These are phyloP conservation scores for Podosphaera fusca DNA, from an alignment of 2,329 filamentous ascomycete species.

Conservation along the genomic window DNA sequence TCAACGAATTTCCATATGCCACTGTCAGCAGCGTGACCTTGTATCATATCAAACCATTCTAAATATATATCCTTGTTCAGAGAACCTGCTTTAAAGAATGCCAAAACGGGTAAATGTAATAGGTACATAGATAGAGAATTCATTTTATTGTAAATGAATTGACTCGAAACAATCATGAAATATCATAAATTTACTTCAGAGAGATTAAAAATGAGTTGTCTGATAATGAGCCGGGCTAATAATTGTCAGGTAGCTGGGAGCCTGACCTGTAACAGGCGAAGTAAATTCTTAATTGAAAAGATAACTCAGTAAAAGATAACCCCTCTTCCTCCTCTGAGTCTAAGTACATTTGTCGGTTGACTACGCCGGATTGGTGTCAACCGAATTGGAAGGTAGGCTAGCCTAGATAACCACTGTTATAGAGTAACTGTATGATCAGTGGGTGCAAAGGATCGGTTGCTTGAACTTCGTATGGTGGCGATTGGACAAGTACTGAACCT, in stretches of 20 bases:
- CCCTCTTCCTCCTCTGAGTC: no score
- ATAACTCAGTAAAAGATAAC: no score
- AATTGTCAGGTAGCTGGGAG: neutral
- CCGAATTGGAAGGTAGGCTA: no score
- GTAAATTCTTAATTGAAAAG: no score
- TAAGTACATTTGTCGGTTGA: no score
- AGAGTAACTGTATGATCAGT: no score
- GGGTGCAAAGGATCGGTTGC: no score
- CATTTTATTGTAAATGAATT: neutral
- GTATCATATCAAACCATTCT: conserved; percentile 1
- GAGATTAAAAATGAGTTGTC: neutral
- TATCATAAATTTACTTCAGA: neutral
- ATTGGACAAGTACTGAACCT: no score
- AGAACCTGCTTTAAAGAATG: neutral
- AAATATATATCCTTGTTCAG: neutral
- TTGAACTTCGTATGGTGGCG: no score
- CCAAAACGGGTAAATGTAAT: neutral
- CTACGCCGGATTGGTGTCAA: no score
- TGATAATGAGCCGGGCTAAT: neutral
- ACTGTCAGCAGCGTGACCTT: neutral
- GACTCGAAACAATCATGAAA: neutral
- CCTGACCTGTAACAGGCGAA: no score
- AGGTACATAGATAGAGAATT: neutral
- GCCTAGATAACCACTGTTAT: no score
- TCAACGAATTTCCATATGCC: neutral